Evolutionary conservation across 345 rosid genomes (phyloP).

Genomic region (Dipteronia dyeriana): DNA sequence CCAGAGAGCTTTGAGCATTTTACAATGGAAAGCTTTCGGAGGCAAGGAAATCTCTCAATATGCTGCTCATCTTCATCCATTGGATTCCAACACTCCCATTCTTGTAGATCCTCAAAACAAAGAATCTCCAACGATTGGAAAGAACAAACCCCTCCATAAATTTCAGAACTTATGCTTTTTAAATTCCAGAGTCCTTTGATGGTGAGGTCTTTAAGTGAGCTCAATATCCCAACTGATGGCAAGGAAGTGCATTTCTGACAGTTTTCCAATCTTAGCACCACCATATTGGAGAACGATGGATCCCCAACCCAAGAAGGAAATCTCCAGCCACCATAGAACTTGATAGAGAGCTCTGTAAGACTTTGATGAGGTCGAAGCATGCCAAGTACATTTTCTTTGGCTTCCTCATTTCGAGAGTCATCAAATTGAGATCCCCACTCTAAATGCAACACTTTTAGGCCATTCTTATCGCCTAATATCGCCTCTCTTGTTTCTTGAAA

Average conservation of each 20-base stretch:
- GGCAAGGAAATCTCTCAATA: background rate
- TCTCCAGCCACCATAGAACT: background rate
- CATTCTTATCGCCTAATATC: background rate
- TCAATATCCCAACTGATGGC: background rate
- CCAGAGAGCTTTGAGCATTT: background rate
- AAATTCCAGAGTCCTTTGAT: background rate
- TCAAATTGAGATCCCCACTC: background rate
- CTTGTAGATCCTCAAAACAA: background rate
- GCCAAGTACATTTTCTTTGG: background rate
- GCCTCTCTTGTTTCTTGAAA: background rate
- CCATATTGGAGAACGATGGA: background rate
- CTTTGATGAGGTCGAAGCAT: background rate
- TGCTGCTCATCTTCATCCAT: background rate
- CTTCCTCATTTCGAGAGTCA: background rate
- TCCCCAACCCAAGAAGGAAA: constrained; percentile 9
- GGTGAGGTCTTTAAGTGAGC: constrained; percentile 1
- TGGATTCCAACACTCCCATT: constrained; percentile 2
- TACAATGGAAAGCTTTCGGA: background rate
- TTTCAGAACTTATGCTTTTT: background rate
- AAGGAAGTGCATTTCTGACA: background rate
- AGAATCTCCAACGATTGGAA: constrained; percentile 16
- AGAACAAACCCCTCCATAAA: background rate
- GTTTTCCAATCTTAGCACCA: background rate
- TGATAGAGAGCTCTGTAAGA: background rate
- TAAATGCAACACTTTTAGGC: background rate